Conservation (phyloP, 1,284 basidiomycete species). For the Somion occarium region DNA sequence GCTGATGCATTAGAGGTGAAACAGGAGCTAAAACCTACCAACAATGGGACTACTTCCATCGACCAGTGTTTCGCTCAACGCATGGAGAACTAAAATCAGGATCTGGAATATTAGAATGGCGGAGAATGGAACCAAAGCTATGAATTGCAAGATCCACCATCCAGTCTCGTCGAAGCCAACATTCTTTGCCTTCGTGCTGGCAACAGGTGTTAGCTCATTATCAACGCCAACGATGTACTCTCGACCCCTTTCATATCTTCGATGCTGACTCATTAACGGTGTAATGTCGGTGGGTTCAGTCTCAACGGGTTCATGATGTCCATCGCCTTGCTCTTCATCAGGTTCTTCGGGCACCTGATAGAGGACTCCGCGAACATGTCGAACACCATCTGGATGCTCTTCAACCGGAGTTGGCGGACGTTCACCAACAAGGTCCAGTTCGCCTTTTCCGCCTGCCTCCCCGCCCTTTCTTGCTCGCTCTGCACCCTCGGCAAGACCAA, state of each 20-base stretch:
- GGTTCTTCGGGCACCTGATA: constrained; percentile 15
- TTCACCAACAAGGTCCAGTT: constrained; percentile 14
- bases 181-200: constrained; percentile 1
- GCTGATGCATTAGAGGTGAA: background rate
- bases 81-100: constrained; percentile 40
- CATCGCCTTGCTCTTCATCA: constrained; percentile 17
- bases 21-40: constrained; percentile 33
- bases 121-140: constrained; percentile 53
- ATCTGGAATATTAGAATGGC: constrained; percentile 55
- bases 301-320: constrained; percentile 29
- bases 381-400: constrained; percentile 2
- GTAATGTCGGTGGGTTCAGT: constrained; percentile 44
- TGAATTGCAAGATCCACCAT: constrained; percentile 63
- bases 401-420: background rate
- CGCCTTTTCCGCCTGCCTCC: constrained; percentile 8
- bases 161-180: constrained; percentile 27
- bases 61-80: constrained; percentile 52
- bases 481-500: constrained; percentile 38
- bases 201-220: constrained; percentile 8
- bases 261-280: constrained; percentile 40
- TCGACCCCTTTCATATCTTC: constrained; percentile 17
- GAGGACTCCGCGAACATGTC: constrained; percentile 13
- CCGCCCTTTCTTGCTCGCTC: constrained; percentile 20
- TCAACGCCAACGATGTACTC: constrained; percentile 20
- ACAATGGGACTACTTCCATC: constrained; percentile 51